Evolutionary conservation across 306 rosid genomes (phyloP), one percentile per base, ranked within the genome.

Genomic region (Argentina anserina): DNA sequence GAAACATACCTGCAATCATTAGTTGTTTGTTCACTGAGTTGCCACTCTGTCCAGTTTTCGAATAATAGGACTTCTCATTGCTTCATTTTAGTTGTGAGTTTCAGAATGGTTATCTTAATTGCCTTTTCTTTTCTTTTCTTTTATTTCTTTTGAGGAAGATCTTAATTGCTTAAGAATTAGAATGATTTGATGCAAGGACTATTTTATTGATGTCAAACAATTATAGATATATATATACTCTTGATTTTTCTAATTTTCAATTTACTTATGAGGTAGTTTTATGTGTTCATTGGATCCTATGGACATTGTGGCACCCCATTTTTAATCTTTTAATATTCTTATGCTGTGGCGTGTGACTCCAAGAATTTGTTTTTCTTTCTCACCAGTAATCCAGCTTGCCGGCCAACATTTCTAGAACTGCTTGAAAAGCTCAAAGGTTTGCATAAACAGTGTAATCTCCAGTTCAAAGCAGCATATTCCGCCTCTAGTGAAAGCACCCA

Each of bases 401-500:
- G 97, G 61, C 93, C 99, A 65, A 80, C 97, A 53, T 94, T 94
- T 69, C 96, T 83, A 67, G 95, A 83, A 77, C 82, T 94, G 75
- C 84, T 91, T 40, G 95, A 87, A 70, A 85, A 60, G 78, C 85
- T 94, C 7, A 79, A 79, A 79, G 99, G 86, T 43, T 65, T 94
- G 73, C 96, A 91, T 60, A 87, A 83, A 72, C 80, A 64, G 65
- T 82, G 69, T 68, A 79, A 82, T 65, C 75, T 84, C 72, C 91
- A 88, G 81, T 83, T 88, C 79, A 96, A 90, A 61, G 96, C 96
- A 40, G 85, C 88, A 28, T 89, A 93, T 26, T 50, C 91, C 0
- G 84, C 84, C 1, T 67, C 83, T 15, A 85, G 76, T 47, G 95
- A 89, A 78, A 84, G 31, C 80, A 11, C 67, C 39, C 92, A 78